Percentiles rank a stretch among this genome's conserved stretches.
Evolutionary conservation across 345 rosid genomes (phyloP).

Genomic region (Combretum micranthum): DNA sequence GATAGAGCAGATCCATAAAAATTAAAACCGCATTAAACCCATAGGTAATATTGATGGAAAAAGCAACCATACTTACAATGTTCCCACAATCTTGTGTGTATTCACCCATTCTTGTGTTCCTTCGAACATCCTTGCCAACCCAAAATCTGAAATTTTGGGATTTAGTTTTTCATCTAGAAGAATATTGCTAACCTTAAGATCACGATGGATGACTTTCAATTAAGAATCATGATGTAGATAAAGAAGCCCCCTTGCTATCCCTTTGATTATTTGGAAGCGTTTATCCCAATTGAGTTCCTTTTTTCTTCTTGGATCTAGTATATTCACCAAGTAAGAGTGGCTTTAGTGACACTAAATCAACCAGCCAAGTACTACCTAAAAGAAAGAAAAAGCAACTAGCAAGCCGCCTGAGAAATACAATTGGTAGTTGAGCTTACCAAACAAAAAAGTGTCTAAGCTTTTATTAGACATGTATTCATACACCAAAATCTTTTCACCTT

Average conservation of each 20-base stretch:
- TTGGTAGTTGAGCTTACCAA: constrained; percentile 8
- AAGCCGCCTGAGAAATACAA: neutral
- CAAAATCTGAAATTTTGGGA: constrained; percentile 30
- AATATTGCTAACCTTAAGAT: constrained; percentile 24
- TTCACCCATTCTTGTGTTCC: constrained; percentile 5
- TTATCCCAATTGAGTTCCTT: constrained; percentile 17
- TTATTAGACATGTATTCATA: constrained; percentile 33
- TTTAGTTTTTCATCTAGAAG: constrained; percentile 23
- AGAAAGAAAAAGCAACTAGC: neutral
- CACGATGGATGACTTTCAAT: constrained; percentile 24
- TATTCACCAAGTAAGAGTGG: neutral
- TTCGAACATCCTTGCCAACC: constrained; percentile 18
- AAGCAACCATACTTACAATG: constrained; percentile 6
- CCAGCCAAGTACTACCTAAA: neutral
- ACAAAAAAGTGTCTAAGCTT: constrained; percentile 19
- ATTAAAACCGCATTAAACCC: too few species aligned
- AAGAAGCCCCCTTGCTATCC: constrained; percentile 21
- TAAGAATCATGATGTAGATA: constrained; percentile 29
- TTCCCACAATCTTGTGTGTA: constrained; percentile 23
- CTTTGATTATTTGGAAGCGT: constrained; percentile 18
- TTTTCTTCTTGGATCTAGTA: constrained; percentile 15
- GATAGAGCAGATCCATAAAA: too few species aligned
- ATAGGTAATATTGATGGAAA: too few species aligned
- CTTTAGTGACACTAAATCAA: neutral
- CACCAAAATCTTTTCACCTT: constrained; percentile 42